Evolutionary conservation across 495 filamentous ascomycete species (phyloP), one percentile per base, ranked within the genome.

Genomic region (Xylaria sp.): DNA sequence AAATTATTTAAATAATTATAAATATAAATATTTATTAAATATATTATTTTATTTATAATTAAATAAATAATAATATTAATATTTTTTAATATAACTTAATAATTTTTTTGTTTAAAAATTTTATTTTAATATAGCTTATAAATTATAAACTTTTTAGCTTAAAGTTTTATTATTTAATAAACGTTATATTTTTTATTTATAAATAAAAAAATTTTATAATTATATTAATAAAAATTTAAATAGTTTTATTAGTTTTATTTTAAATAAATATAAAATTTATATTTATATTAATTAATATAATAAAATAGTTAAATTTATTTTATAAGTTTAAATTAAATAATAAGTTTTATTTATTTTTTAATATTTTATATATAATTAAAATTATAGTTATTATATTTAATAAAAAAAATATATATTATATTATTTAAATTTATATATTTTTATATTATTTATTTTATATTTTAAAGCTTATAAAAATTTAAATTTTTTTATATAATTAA

Each of bases 21-120:
- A 41, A 61, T 61, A 40, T 61, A 61, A 17, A 61, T 43, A 1
- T 33, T 43, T 61, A 41, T 40, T 21, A 31, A 61, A 61, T 61
- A 41, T 40, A n/a, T 21, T 0, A 41, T 41, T 61, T 41, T 40
- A 41, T 61, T 40, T 37, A 21, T 41, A 37, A 61, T n/a, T 11
- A 41, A 5, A 61, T 43, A 37, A 37, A 41, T 61, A 37, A 33
- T 37, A 8, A 21, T 31, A 61, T 9, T 11, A 41, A 11, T 6
- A 61, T 43, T 37, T 41, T n/a, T 40, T 61, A 37, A 37, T 8
- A 33, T n/a, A 33, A 41, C 41, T 61, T 35, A 37, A 21, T 4
- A 61, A 21, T 41, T 21, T 26, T 40, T 61, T 37, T 37, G 8
- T 37, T 37, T 4, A 37, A 37, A 37, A 37, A 37, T 37, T n/a